Conservation (phyloP, 2,329 filamentous ascomycete genomes). For the Paraconiothyrium brasiliense region DNA sequence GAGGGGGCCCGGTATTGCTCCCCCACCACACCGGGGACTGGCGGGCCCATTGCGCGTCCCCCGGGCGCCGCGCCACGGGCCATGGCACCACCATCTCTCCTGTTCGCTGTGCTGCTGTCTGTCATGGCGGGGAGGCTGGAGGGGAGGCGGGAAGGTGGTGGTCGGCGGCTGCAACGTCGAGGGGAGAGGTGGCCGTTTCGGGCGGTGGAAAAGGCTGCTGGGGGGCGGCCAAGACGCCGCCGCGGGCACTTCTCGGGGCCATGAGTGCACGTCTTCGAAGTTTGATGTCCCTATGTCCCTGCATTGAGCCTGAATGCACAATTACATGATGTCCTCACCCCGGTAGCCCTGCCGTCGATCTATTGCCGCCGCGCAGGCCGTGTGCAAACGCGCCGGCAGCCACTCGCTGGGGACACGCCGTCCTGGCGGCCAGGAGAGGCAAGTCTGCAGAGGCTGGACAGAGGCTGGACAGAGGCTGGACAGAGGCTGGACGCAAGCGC, state of each 20-base stretch:
- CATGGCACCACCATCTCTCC: neutral
- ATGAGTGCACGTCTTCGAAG: neutral
- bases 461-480: neutral
- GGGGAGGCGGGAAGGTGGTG: constrained; percentile 1
- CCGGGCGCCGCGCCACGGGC: constrained; percentile 2
- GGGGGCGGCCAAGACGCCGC: neutral
- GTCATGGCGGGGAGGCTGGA: no score
- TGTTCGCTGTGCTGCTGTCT: neutral
- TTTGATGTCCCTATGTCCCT: neutral
- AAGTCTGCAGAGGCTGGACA: neutral
- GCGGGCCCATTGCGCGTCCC: constrained; percentile 7
- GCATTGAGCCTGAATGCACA: neutral
- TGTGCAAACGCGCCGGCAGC: neutral
- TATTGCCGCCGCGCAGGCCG: neutral
- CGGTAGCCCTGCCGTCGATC: neutral
- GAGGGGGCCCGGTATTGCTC: neutral
- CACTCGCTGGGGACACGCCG: neutral
- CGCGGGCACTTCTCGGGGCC: constrained; percentile 6
- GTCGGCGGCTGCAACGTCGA: constrained; percentile 4
- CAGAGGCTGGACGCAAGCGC: neutral
- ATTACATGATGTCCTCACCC: neutral
- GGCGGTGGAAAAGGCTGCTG: neutral
- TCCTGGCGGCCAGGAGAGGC: neutral
- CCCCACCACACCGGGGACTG: neutral
- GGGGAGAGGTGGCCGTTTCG: constrained; percentile 9